Percentiles rank a stretch among this genome's conserved stretches.
phyloP scores from a whole-genome alignment of 2,329 filamentous ascomycete species.

The Macroventuria anomochaeta region DNA sequence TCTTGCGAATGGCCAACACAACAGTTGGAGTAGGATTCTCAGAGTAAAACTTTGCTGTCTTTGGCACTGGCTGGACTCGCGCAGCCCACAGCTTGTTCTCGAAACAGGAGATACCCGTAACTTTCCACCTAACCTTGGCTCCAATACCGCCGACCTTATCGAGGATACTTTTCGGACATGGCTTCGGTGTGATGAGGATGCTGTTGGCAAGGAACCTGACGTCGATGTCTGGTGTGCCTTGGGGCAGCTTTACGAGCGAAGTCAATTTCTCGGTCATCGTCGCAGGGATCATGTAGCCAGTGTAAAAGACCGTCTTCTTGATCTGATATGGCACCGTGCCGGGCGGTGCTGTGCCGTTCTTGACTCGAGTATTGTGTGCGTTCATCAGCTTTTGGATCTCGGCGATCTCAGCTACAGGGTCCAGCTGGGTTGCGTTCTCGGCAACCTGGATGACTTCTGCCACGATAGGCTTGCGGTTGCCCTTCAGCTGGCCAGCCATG shows the following conservation, averaged over 20 bases:
- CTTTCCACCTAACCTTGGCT: slow-evolving; percentile 81
- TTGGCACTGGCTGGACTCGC: slow-evolving; percentile 73
- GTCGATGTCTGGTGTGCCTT: slow-evolving; percentile 69
- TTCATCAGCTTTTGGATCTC: slow-evolving; percentile 91
- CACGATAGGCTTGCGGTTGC: slow-evolving; percentile 68
- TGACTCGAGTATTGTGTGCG: slow-evolving; percentile 73
- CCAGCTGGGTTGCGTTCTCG: slow-evolving; percentile 74
- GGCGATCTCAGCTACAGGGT: slow-evolving; percentile 79
- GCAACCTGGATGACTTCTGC: slow-evolving; percentile 87
- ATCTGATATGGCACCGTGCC: slow-evolving; percentile 67
- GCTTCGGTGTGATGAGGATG: slow-evolving; percentile 85
- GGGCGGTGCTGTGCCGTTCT: slow-evolving; percentile 53
- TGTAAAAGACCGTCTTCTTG: slow-evolving; percentile 88
- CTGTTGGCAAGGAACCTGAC: slow-evolving; percentile 85
- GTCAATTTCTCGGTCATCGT: slow-evolving; percentile 76
- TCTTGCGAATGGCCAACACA: slow-evolving; percentile 79
- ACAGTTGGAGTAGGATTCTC: slow-evolving; percentile 81
- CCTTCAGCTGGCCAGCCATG: slow-evolving; percentile 50
- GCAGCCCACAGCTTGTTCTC: slow-evolving; percentile 90
- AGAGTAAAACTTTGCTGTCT: slow-evolving; percentile 70
- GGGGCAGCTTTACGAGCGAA: slow-evolving; percentile 69
- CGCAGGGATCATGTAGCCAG: slow-evolving; percentile 82
- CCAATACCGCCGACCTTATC: slow-evolving; percentile 88
- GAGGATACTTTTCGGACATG: slow-evolving; percentile 73
- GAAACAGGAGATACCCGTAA: slow-evolving; percentile 75